Evolutionary conservation across 2,329 filamentous ascomycete genomes (phyloP).

Genomic region (Aspergillus sp.): DNA sequence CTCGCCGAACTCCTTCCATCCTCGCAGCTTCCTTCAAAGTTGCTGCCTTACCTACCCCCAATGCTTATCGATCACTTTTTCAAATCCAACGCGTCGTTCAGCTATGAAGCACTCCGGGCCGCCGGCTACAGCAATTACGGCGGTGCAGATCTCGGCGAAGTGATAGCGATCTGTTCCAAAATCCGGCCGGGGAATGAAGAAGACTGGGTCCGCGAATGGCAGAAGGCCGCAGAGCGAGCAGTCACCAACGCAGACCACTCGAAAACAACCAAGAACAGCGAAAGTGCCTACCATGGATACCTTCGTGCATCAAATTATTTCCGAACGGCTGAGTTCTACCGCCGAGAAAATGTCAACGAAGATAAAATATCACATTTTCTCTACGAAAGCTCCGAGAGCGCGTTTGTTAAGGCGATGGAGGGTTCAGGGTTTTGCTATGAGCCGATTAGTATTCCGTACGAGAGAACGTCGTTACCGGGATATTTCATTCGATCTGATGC

Average conservation of each 20-base stretch:
- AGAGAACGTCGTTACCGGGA: neutral
- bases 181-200: neutral
- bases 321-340: neutral
- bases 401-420: neutral
- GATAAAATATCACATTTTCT: neutral
- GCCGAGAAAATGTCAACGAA: neutral
- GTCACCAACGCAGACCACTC: neutral
- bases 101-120: slow-evolving; percentile 1
- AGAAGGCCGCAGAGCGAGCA: neutral
- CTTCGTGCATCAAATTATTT: neutral
- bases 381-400: neutral
- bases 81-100: slow-evolving; percentile 1
- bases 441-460: neutral
- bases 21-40: too few species aligned
- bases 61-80: slow-evolving; percentile 1
- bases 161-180: neutral
- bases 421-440: neutral
- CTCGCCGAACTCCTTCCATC: too few species aligned
- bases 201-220: slow-evolving; percentile 1
- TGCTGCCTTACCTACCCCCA: neutral
- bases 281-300: neutral
- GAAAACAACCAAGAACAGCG: neutral
- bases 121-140: slow-evolving; percentile 1
- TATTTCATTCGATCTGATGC: neutral
- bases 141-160: slow-evolving; percentile 1